A percentile compares a stretch with the other conserved stretches of the same genome.
Evolutionary conservation across 306 rosid genomes (phyloP).

Genomic region (Castanopsis chinensis): DNA sequence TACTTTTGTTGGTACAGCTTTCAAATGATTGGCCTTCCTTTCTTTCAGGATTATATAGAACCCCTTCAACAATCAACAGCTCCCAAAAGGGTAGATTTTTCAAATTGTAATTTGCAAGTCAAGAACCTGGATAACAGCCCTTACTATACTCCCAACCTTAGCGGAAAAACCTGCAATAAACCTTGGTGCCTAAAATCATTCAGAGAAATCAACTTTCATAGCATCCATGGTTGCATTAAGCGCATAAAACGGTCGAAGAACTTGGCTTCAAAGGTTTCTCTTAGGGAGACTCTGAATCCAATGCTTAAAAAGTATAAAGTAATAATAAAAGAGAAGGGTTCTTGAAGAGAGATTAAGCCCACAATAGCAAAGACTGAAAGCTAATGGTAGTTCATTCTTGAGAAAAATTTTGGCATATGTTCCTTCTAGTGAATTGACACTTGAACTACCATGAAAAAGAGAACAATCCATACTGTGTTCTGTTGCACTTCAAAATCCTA

Average conservation of each 20-base stretch:
- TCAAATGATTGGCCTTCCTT: too few species aligned
- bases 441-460: background rate
- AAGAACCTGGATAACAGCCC: too few species aligned
- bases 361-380: background rate
- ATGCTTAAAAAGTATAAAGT: background rate
- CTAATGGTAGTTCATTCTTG: background rate
- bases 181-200: constrained; percentile 2
- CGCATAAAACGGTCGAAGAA: background rate
- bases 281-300: background rate
- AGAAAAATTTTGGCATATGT: background rate
- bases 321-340: background rate
- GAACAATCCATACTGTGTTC: too few species aligned
- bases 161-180: too few species aligned
- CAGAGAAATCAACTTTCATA: constrained; percentile 12
- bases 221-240: background rate
- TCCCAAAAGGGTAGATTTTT: too few species aligned
- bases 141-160: too few species aligned
- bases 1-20: too few species aligned
- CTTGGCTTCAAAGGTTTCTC: background rate
- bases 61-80: too few species aligned
- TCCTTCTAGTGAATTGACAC: background rate
- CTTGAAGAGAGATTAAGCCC: background rate
- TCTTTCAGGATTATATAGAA: too few species aligned
- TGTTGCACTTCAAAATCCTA: background rate
- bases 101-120: too few species aligned